Evolutionary conservation across 2,329 filamentous ascomycete genomes (phyloP), one percentile per base, ranked within the genome.

Genomic region (Fusarium transvaalense): DNA sequence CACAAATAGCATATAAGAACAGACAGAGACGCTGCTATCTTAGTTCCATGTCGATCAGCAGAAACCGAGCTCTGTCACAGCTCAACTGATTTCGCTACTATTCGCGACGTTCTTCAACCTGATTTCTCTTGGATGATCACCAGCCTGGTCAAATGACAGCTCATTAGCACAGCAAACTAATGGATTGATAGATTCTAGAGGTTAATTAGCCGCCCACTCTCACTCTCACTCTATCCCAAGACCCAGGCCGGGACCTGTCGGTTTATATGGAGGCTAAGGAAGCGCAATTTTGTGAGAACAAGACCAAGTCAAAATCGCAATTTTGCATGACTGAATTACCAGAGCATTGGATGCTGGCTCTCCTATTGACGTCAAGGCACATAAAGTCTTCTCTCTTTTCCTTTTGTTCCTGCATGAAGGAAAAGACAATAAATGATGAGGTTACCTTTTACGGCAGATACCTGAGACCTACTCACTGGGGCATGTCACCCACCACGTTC

Each of bases 181-280:
- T 19, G 21, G 25, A 15, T 32, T 58, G 59, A 64, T 58, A 47
- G 45, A 52, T 51, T 58, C 41, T 43, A 46, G 32, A 54, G 21
- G 48, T 34, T 56, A 46, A 56, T 71, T 65, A 70, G 48, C 56
- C 56, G 46, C 54, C 48, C 64, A 70, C 62, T 42, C n/a, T n/a
- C n/a, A n/a, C n/a, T n/a, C n/a, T n/a, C 38, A 29, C 48, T 50
- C 46, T 21, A 37, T 50, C 46, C 32, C 32, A 54, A 56, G 31
- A 50, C n/a, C 54, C 23, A 35, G 34, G 19, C 60, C 45, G 55
- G 45, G 35, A 48, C 53, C 42, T 50, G 45, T 59, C 23, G 60
- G 56, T 27, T 27, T 42, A 58, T 52, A 27, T n/a, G n/a, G n/a
- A n/a, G 56, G 54, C 54, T n/a, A 56, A 43, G 48, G 41, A 50